Conservation (phyloP, 306 rosid species). For the Fragaria ananassa region DNA sequence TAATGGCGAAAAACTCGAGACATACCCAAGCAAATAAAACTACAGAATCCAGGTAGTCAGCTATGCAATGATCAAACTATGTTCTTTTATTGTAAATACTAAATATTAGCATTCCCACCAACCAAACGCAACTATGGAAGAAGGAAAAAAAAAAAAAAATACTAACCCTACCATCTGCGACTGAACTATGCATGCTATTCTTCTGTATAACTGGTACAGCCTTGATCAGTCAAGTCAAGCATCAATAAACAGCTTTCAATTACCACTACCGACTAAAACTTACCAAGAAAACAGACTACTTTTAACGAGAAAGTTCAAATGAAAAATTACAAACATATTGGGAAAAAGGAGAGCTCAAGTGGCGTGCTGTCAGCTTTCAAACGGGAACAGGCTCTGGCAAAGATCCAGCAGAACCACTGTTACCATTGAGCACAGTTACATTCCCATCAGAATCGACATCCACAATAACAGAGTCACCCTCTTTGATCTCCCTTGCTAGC, state of each 20-base stretch:
- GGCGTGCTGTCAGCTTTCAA: constrained; percentile 17
- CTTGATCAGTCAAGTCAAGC: constrained; percentile 16
- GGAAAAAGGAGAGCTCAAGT: constrained; percentile 10
- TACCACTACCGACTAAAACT: constrained; percentile 26
- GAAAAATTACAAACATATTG: constrained; percentile 25
- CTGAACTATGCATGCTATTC: constrained; percentile 18
- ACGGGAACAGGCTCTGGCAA: constrained; percentile 56
- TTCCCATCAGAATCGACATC: constrained; percentile 90
- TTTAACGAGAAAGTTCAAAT: constrained; percentile 16
- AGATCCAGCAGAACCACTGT: constrained; percentile 57
- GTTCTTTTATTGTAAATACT: neutral
- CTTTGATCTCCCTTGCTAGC: constrained; percentile 91
- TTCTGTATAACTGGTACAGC: constrained; percentile 16
- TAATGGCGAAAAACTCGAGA: neutral
- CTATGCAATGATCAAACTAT: neutral
- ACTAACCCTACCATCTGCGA: neutral
- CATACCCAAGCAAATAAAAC: neutral
- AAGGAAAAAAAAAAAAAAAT: neutral
- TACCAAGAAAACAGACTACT: constrained; percentile 27
- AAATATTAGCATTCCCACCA: neutral
- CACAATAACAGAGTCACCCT: constrained; percentile 90
- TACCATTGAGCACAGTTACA: constrained; percentile 83
- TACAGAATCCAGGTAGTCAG: neutral
- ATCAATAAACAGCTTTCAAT: constrained; percentile 24
- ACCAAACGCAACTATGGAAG: neutral